Conservation (phyloP, 2,329 filamentous ascomycete species). For the Hypoxylon sp. region DNA sequence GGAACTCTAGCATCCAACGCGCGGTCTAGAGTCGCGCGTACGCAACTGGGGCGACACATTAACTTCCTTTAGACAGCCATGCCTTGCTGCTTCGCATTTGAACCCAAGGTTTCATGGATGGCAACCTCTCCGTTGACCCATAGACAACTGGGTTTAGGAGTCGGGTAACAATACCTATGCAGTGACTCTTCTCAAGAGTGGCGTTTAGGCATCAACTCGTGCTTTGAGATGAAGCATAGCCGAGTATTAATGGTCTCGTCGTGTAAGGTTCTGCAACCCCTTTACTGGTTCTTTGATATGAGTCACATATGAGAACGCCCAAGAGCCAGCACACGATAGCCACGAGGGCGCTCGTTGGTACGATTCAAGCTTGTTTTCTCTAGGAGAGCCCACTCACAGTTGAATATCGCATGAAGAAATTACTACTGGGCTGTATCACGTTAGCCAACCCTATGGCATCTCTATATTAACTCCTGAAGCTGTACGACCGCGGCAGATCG, state of each 20-base stretch:
- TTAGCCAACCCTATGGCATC: neutral
- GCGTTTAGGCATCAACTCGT: slow-evolving; percentile 28
- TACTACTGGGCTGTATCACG: neutral
- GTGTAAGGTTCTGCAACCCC: neutral
- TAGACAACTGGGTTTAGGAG: slow-evolving; percentile 6
- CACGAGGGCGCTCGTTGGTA: neutral
- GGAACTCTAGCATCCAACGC: neutral
- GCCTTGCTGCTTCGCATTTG: slow-evolving; percentile 5
- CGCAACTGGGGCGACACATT: slow-evolving; percentile 7
- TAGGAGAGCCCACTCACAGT: neutral
- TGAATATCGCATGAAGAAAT: neutral
- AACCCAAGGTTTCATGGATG: slow-evolving; percentile 16
- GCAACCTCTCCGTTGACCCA: slow-evolving; percentile 4
- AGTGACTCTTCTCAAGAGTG: slow-evolving; percentile 7
- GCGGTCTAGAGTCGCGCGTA: slow-evolving; percentile 1
- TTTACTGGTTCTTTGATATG: slow-evolving; percentile 1
- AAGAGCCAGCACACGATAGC: slow-evolving; percentile 3
- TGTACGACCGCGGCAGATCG: slow-evolving; percentile 1
- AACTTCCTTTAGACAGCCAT: neutral
- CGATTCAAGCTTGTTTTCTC: slow-evolving; percentile 2
- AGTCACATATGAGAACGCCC: slow-evolving; percentile 18
- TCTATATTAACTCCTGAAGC: neutral
- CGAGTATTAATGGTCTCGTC: slow-evolving; percentile 10
- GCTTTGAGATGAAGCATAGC: slow-evolving; percentile 11
- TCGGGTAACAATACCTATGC: slow-evolving; percentile 20